These are phyloP conservation scores for Oenanthe sinensis DNA, from an alignment of 129 eudicot species.

Conservation along the genomic window DNA sequence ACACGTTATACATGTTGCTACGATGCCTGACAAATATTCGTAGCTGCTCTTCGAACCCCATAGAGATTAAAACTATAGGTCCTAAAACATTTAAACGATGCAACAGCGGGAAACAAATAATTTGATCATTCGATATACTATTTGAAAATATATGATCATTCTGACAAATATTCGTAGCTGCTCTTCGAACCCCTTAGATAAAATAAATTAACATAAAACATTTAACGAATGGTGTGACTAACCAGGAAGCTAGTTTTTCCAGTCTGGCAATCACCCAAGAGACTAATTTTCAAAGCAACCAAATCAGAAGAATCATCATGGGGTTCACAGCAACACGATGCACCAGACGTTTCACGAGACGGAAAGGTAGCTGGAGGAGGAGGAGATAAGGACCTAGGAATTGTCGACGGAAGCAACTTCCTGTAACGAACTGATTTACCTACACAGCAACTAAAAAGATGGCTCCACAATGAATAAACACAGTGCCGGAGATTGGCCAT, in stretches of 20 bases:
- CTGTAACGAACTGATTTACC: constrained; percentile 27
- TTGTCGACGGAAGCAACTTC: constrained; percentile 18
- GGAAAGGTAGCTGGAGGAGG: background rate
- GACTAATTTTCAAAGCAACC: constrained; percentile 54
- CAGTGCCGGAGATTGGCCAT: constrained; percentile 34
- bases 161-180: too few relatives aligned
- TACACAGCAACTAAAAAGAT: constrained; percentile 38
- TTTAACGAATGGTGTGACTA: constrained; percentile 1
- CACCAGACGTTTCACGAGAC: constrained; percentile 15
- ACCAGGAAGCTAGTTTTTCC: constrained; percentile 88
- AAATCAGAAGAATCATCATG: constrained; percentile 45
- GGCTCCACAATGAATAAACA: constrained; percentile 39
- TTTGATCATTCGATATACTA: background rate
- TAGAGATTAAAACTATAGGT: background rate
- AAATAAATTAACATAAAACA: too few relatives aligned
- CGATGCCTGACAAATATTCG: background rate
- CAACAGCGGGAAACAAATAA: too few relatives aligned
- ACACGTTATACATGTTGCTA: background rate
- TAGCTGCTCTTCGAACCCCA: background rate
- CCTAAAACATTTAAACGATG: background rate
- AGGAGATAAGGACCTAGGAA: background rate
- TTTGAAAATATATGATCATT: background rate
- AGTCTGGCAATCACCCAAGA: constrained; percentile 73
- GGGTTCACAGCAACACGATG: constrained; percentile 15
- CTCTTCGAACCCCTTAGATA: too few relatives aligned